phyloP scores from a whole-genome alignment of 805 yeast genomes.

The Kodamaea restingae region DNA sequence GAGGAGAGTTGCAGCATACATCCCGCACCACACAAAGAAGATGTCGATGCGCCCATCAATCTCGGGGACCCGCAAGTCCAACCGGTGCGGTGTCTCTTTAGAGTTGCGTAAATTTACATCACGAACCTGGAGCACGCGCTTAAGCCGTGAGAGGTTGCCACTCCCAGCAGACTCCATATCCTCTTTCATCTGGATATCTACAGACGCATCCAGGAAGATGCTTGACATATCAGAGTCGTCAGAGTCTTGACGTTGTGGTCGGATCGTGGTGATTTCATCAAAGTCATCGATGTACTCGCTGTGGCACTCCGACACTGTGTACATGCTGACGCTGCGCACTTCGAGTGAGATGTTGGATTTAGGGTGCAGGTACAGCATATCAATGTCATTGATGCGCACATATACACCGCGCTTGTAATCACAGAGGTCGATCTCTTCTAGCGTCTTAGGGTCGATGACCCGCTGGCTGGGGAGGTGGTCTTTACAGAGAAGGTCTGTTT shows the following conservation, averaged over 20 bases:
- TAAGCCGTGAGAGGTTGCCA: conserved; percentile 22
- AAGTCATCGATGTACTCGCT: conserved; percentile 34
- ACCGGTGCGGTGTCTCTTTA: conserved; percentile 16
- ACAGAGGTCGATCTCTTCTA: conserved; percentile 29
- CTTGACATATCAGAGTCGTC: conserved; percentile 32
- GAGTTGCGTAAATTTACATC: conserved; percentile 18
- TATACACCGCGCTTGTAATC: conserved; percentile 38
- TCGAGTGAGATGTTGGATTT: conserved; percentile 19
- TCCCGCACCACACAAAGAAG: conserved; percentile 39
- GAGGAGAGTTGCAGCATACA: conserved; percentile 35
- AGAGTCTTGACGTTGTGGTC: conserved; percentile 13
- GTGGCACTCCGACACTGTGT: conserved; percentile 35
- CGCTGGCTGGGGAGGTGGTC: conserved; percentile 36
- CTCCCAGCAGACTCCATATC: conserved; percentile 3
- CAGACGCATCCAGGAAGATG: conserved; percentile 19
- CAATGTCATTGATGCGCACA: conserved; percentile 18
- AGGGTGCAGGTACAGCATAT: conserved; percentile 19
- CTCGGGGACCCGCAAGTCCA: conserved; percentile 30
- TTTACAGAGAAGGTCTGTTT: conserved; percentile 36
- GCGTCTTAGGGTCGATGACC: conserved; percentile 19
- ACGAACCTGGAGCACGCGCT: conserved; percentile 28
- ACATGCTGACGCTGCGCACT: conserved; percentile 25
- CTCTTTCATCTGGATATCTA: conserved; percentile 13
- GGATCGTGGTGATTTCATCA: conserved; percentile 23
- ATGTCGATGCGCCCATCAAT: conserved; percentile 37